Evolutionary conservation across 140 eudicot genomes (phyloP).

Genomic region (Erigeron philadelphicus): DNA sequence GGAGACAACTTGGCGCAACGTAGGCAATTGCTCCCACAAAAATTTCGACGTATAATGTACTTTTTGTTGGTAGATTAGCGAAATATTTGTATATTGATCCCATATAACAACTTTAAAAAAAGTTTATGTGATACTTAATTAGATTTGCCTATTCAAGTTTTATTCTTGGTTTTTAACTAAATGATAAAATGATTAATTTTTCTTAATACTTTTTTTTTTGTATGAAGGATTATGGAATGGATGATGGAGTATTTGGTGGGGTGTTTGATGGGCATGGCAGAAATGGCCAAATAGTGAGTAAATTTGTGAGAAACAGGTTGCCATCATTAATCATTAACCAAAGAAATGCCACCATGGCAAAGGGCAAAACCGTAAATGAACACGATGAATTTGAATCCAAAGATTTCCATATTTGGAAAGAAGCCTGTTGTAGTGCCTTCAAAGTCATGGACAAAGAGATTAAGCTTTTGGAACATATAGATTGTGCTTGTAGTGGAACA

Average conservation of each 20-base stretch:
- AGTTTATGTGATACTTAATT: too few species aligned
- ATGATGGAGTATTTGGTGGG: constrained; percentile 60
- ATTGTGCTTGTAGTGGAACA: constrained; percentile 75
- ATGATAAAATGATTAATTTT: too few species aligned
- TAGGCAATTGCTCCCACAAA: too few species aligned
- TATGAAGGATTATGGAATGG: constrained; percentile 76
- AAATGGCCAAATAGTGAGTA: constrained; percentile 72
- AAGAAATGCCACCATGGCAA: constrained; percentile 40
- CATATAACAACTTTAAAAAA: too few species aligned
- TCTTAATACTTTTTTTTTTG: not conserved
- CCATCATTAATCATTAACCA: constrained; percentile 66
- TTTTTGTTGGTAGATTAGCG: too few species aligned
- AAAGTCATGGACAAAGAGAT: constrained; percentile 78
- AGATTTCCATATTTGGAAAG: constrained; percentile 49
- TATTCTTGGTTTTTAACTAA: too few species aligned
- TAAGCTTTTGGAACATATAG: constrained; percentile 57
- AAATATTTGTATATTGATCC: too few species aligned
- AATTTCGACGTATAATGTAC: too few species aligned
- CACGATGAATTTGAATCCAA: constrained; percentile 33
- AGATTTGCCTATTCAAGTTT: too few species aligned
- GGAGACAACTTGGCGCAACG: too few species aligned
- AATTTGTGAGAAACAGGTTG: constrained; percentile 60
- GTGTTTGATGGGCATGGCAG: constrained; percentile 91
- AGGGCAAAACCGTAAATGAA: constrained; percentile 29
- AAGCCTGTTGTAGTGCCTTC: constrained; percentile 56